phyloP scores from a whole-genome alignment of 208 protist species.

The Phytomonas sp. region DNA sequence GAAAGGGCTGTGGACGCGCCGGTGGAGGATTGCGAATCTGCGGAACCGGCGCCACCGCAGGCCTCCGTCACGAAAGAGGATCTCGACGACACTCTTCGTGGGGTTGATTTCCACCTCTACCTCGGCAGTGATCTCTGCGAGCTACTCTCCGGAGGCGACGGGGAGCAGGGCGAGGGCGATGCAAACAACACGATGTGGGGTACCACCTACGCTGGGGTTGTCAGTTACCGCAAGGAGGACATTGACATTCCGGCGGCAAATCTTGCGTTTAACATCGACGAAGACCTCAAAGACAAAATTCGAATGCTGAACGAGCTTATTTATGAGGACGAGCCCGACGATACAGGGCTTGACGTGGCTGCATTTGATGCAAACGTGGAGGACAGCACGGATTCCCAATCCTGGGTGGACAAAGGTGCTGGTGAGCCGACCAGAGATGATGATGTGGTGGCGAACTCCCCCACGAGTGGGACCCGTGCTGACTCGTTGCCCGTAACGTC shows the following conservation, averaged over 20 bases:
- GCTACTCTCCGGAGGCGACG: constrained; percentile 30
- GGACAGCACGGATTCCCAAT: constrained; percentile 25
- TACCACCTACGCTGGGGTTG: neutral
- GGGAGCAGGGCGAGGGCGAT: constrained; percentile 21
- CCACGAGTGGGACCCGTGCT: neutral
- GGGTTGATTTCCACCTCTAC: constrained; percentile 25
- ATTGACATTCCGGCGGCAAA: constrained; percentile 17
- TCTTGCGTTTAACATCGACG: constrained; percentile 62
- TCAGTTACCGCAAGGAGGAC: constrained; percentile 18
- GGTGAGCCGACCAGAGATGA: neutral
- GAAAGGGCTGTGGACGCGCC: constrained; percentile 17
- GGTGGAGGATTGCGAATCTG: neutral
- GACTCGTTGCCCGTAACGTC: neutral
- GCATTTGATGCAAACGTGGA: constrained; percentile 4
- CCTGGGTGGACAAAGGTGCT: constrained; percentile 10
- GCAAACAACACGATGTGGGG: neutral
- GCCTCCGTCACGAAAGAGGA: constrained; percentile 13
- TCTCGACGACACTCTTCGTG: constrained; percentile 24
- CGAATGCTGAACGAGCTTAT: constrained; percentile 78
- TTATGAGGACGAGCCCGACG: constrained; percentile 88
- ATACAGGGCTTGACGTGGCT: constrained; percentile 44
- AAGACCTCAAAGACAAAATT: constrained; percentile 71
- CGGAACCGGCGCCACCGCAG: neutral
- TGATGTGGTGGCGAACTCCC: neutral
- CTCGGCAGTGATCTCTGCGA: constrained; percentile 45